Conservation (phyloP, 805 yeast species). For the Millerago galiae region DNA sequence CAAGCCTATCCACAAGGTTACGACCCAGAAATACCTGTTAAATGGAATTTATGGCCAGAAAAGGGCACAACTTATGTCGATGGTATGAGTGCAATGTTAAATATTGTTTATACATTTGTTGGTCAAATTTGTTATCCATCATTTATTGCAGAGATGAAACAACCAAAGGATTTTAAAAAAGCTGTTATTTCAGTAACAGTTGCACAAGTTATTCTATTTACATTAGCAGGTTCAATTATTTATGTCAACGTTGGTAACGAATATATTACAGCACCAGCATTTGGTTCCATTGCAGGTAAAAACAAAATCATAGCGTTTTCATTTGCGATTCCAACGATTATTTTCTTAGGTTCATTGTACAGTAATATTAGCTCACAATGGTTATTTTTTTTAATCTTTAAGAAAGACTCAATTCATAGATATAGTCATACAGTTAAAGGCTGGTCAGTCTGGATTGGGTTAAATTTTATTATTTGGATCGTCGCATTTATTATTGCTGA, state of each 20-base stretch:
- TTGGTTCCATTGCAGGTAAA: constrained; percentile 41
- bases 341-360: constrained; percentile 51
- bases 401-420: constrained; percentile 36
- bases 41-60: constrained; percentile 43
- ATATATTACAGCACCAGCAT: constrained; percentile 54
- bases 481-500: constrained; percentile 54
- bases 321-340: constrained; percentile 54
- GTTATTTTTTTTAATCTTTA: constrained; percentile 40
- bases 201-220: constrained; percentile 42
- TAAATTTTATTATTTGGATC: constrained; percentile 41
- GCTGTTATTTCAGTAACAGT: constrained; percentile 46
- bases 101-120: constrained; percentile 56
- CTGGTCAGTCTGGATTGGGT: constrained; percentile 45
- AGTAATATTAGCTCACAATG: constrained; percentile 50
- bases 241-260: constrained; percentile 52
- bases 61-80: constrained; percentile 46
- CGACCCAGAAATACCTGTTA: constrained; percentile 32
- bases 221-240: constrained; percentile 50
- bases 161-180: constrained; percentile 51
- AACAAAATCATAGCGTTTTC: constrained; percentile 51
- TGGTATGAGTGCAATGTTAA: constrained; percentile 50
- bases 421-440: constrained; percentile 42
- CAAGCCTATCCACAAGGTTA: constrained; percentile 42
- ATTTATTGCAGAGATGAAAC: constrained; percentile 52
- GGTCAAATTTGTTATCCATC: constrained; percentile 62